Percentiles rank a stretch among this genome's conserved stretches.
These are phyloP conservation scores for Krasilnikovozyma curviuscula DNA, from an alignment of 768 basidiomycete genomes.

Conservation along the genomic window DNA sequence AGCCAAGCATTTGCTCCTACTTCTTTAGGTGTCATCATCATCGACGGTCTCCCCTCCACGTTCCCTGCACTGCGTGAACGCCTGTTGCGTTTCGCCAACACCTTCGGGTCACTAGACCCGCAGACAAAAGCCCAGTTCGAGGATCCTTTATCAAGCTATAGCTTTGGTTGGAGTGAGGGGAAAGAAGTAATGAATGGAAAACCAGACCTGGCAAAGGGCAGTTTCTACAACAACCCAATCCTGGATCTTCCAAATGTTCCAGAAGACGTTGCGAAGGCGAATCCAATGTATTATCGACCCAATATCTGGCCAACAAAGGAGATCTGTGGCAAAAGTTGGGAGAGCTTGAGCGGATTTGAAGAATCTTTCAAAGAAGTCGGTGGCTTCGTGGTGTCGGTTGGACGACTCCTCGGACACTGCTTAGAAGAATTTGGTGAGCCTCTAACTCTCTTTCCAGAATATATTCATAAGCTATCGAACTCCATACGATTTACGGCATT, in stretches of 20 bases:
- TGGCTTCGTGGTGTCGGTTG: conserved; percentile 48
- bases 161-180: conserved; percentile 55
- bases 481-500: too few relatives aligned
- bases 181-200: conserved; percentile 98
- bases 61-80: conserved; percentile 48
- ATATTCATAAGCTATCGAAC: too few relatives aligned
- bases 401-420: conserved; percentile 58
- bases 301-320: conserved; percentile 62
- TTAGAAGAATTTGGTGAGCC: conserved; percentile 73
- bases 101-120: conserved; percentile 55
- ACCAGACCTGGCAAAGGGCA: conserved; percentile 69
- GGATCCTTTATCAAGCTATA: conserved; percentile 52
- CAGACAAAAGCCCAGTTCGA: conserved; percentile 49
- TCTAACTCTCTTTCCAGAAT: background rate
- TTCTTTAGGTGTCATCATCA: conserved; percentile 67
- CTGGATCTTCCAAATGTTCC: conserved; percentile 47
- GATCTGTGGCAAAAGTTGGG: too few relatives aligned
- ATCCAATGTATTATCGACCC: conserved; percentile 29
- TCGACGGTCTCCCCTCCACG: conserved; percentile 54
- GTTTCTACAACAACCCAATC: conserved; percentile 74
- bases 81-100: conserved; percentile 53
- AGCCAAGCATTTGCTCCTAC: too few relatives aligned
- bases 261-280: conserved; percentile 34
- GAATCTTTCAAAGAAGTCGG: conserved; percentile 56
- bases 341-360: conserved; percentile 55